Conservation (phyloP, 1,284 basidiomycete species). For the Pascua sp. region DNA sequence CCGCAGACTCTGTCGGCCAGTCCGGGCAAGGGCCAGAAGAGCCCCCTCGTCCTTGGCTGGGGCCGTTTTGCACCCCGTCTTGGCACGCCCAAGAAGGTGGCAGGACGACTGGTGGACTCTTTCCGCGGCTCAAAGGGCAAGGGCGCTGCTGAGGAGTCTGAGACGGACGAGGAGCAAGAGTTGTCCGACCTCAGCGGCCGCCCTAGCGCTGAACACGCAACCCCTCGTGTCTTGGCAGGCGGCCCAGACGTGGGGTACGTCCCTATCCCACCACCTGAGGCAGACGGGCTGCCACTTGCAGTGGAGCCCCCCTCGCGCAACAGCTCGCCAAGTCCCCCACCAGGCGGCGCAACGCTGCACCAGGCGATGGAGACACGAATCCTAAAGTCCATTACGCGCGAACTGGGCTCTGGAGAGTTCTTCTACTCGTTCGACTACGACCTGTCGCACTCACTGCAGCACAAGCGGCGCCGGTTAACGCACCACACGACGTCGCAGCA, state of each 20-base stretch:
- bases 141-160: not conserved
- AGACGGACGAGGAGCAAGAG: not conserved
- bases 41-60: slow-evolving; percentile 28
- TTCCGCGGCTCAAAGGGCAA: no score
- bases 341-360: slow-evolving; percentile 34
- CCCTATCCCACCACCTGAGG: no score
- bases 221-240: no score
- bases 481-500: slow-evolving; percentile 20
- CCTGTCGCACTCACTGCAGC: slow-evolving; percentile 53
- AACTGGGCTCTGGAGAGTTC: slow-evolving; percentile 46
- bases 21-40: slow-evolving; percentile 7
- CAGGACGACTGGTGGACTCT: slow-evolving; percentile 5
- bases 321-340: slow-evolving; percentile 8
- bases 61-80: slow-evolving; percentile 32
- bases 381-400: slow-evolving; percentile 43
- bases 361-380: slow-evolving; percentile 49
- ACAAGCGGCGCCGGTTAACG: slow-evolving; percentile 46
- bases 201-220: no score
- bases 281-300: no score
- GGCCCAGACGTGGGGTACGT: no score
- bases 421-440: slow-evolving; percentile 54
- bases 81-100: slow-evolving; percentile 4
- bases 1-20: slow-evolving; percentile 4
- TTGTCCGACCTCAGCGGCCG: no score
- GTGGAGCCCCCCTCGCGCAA: not conserved